Base-by-base conservation (phyloP, 1,139 yeast genomes). In the Zhuliangozyma parablackwelliae region DNA sequence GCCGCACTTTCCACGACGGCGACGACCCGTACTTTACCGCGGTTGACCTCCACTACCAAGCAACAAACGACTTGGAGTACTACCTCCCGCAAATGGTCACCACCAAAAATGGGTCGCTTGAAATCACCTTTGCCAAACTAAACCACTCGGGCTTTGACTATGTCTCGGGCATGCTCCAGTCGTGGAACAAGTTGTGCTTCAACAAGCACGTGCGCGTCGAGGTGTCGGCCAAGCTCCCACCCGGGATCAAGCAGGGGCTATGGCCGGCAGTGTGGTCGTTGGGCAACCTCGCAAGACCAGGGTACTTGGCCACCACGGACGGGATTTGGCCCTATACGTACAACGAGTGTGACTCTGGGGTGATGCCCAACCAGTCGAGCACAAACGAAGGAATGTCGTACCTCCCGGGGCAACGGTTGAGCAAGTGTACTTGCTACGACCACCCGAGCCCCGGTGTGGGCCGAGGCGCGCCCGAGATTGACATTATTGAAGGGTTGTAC, bases 191-290 rank as follows among this genome's bases (percentile, higher is more conserved):
- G 40, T 41, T 61, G 27, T 61, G 66, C 37, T 61, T 51, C 39
- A 57, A 60, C 29, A 51, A 55, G 34, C 49, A 53, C n/a, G 56
- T 54, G 12, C 44, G 48, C 10, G 49, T 57, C n/a, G 63, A 55
- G 38, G 56, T 55, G 3, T 47, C 53, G 25, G 53, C 54, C 4
- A 48, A 47, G 36, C 41, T 59, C 39, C 64, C 65, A 2, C 49
- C 46, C 35, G 51, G 57, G 5, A 48, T 54, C 13, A 29, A 28
- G 26, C 41, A 48, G 16, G 65, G 65, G 0, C 42, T 58, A 35
- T 60, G 65, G 65, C 65, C 65, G 1, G 64, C 63, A 3, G 44
- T 56, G 13, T 60, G 65, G 65, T 50, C 61, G 30, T 44, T 60
- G 42, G 65, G 65, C 1, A 60, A 60, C 34, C 44, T 60, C 30